phyloP scores from a whole-genome alignment of 768 basidiomycete species.

The Psilocybe subaeruginosa region DNA sequence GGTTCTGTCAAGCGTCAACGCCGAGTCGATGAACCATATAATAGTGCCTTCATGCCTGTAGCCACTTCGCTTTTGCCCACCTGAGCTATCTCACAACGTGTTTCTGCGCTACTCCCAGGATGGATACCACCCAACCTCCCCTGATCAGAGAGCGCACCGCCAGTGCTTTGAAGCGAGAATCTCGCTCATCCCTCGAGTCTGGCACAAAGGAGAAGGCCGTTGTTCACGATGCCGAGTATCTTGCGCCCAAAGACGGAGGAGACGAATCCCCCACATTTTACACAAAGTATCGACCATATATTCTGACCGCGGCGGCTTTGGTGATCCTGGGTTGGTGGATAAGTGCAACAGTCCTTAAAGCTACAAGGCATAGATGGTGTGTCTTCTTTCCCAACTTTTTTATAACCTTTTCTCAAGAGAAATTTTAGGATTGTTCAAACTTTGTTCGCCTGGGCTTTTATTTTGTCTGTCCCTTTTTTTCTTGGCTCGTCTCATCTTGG shows the following conservation, averaged over 20 bases:
- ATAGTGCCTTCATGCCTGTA: no score
- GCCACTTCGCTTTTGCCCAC: no score
- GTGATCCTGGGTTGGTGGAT: slow-evolving; percentile 89
- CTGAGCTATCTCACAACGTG: no score
- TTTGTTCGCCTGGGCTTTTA: slow-evolving; percentile 82
- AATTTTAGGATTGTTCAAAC: slow-evolving; percentile 75
- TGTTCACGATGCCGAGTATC: slow-evolving; percentile 39
- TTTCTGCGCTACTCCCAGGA: background rate
- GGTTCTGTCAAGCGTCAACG: no score
- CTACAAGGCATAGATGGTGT: slow-evolving; percentile 78
- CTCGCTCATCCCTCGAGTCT: slow-evolving; percentile 41
- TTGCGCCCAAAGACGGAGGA: background rate
- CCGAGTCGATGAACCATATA: no score
- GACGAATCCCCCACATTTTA: background rate
- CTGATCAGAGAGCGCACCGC: slow-evolving; percentile 1
- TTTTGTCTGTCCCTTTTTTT: slow-evolving; percentile 56
- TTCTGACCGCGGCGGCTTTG: slow-evolving; percentile 54
- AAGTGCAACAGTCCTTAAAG: slow-evolving; percentile 65
- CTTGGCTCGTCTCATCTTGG: background rate
- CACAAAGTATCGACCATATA: slow-evolving; percentile 53
- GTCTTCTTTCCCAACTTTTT: slow-evolving; percentile 19
- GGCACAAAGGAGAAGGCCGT: slow-evolving; percentile 77
- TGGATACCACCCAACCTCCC: background rate
- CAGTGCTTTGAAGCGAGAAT: background rate
- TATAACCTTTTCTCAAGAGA: slow-evolving; percentile 2